Evolutionary conservation across 2,329 filamentous ascomycete species (phyloP).

Genomic region (Cyanodermella asteris): DNA sequence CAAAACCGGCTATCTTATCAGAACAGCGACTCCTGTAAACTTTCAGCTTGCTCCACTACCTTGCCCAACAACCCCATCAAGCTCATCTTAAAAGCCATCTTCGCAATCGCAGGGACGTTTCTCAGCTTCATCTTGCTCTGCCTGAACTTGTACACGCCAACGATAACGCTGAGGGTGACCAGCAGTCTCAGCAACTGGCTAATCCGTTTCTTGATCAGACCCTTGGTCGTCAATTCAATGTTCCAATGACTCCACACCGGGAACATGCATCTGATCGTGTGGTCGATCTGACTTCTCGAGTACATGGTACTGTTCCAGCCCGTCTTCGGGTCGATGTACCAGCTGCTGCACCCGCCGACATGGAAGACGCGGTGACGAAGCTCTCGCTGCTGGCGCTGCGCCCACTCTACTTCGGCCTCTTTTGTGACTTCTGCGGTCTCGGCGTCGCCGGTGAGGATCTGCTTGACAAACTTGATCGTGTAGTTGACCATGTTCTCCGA

Average conservation of each 20-base stretch:
- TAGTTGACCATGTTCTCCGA: slow-evolving; percentile 40
- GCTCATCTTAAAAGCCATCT: no score
- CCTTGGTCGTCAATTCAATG: slow-evolving; percentile 27
- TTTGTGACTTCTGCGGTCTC: slow-evolving; percentile 26
- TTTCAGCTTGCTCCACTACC: no score
- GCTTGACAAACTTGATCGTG: slow-evolving; percentile 34
- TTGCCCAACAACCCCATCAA: no score
- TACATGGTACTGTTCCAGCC: slow-evolving; percentile 30
- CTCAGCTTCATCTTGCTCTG: no score
- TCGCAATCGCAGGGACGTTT: no score
- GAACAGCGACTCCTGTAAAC: no score
- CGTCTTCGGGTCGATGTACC: slow-evolving; percentile 30
- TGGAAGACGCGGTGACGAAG: slow-evolving; percentile 26
- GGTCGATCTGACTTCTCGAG: slow-evolving; percentile 29
- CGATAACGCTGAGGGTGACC: slow-evolving; percentile 8
- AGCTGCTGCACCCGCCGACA: slow-evolving; percentile 23
- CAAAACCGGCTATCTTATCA: no score
- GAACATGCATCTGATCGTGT: slow-evolving; percentile 27
- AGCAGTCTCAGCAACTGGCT: slow-evolving; percentile 8
- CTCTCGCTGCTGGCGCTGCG: slow-evolving; percentile 23
- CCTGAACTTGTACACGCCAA: slow-evolving; percentile 4
- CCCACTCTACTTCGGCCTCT: slow-evolving; percentile 25
- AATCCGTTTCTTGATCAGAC: slow-evolving; percentile 15
- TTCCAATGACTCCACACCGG: slow-evolving; percentile 33
- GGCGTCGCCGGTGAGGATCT: slow-evolving; percentile 25